Evolutionary conservation across 139 green algal species (phyloP).

Genomic region (Auxenochlorella pyrenoidosa): DNA sequence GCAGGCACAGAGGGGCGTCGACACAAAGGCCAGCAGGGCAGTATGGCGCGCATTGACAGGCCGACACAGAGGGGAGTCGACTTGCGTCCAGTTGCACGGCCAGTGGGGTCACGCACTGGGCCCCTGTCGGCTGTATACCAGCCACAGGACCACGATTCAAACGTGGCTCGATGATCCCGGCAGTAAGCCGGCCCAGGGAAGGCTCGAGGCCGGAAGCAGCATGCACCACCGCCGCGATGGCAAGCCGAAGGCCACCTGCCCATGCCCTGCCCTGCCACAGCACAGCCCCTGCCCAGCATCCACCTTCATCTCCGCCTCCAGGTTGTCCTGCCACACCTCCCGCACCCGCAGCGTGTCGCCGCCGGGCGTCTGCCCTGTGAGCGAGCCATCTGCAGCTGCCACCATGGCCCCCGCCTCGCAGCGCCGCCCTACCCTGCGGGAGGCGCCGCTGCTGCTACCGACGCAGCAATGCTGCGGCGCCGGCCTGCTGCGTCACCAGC

Average conservation of each 20-base stretch:
- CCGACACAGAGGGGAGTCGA: too few relatives aligned
- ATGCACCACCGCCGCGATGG: too few relatives aligned
- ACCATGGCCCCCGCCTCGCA: conserved; percentile 15
- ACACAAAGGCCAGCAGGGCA: not conserved
- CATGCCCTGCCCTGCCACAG: not conserved
- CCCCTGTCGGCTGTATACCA: too few relatives aligned
- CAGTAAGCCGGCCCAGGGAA: too few relatives aligned
- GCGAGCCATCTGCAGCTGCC: conserved; percentile 38
- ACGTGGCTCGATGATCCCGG: too few relatives aligned
- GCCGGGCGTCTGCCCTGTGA: conserved; percentile 62
- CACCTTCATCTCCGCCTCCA: conserved; percentile 93
- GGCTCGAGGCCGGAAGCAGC: too few relatives aligned
- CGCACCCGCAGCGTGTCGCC: conserved; percentile 87
- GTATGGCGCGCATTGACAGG: too few relatives aligned
- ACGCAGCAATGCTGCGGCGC: not conserved
- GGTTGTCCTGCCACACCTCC: conserved; percentile 97
- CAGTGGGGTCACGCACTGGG: too few relatives aligned
- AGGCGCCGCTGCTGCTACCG: conserved; percentile 8
- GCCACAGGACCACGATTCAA: too few relatives aligned
- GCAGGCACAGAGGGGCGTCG: not conserved
- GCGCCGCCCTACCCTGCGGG: not conserved
- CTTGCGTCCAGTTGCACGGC: too few relatives aligned
- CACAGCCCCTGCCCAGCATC: conserved; percentile 16
- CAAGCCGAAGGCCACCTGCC: too few relatives aligned
- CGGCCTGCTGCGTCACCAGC: too few relatives aligned